Conservation (phyloP, 1,284 basidiomycete species). For the Tilletiopsis washingtonensis region DNA sequence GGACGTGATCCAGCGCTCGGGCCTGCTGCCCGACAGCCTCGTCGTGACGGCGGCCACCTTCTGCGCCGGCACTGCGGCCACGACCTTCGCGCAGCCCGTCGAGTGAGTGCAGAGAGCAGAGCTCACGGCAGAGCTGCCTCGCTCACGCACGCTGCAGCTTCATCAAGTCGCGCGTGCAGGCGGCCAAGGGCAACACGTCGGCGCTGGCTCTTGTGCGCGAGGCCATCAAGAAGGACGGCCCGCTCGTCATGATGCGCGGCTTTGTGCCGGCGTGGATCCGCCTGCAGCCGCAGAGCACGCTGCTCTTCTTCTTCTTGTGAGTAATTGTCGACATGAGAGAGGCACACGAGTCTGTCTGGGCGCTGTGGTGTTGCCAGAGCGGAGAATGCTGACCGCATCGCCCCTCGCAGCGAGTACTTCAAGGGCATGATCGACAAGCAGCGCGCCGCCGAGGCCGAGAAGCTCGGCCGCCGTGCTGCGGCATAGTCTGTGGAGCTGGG, state of each 20-base stretch:
- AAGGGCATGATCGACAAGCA: slow-evolving; percentile 8
- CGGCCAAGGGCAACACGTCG: slow-evolving; percentile 2
- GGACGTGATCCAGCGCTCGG: background rate
- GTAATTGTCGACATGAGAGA: background rate
- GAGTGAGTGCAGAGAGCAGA: too few species aligned
- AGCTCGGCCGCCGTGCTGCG: background rate
- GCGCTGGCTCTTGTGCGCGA: slow-evolving; percentile 10
- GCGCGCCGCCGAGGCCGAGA: background rate
- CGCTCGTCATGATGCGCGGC: slow-evolving; percentile 51
- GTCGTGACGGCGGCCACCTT: slow-evolving; percentile 49
- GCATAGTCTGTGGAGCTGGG: too few species aligned
- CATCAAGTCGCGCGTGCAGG: slow-evolving; percentile 49
- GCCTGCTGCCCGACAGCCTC: slow-evolving; percentile 14
- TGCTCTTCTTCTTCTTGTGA: slow-evolving; percentile 11
- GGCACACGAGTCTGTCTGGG: too few species aligned
- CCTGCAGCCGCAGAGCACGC: slow-evolving; percentile 14
- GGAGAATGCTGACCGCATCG: background rate
- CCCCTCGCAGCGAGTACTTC: slow-evolving; percentile 1
- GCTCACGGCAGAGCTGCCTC: too few species aligned
- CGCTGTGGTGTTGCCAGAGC: background rate
- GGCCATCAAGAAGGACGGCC: slow-evolving; percentile 40
- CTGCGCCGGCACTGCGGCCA: slow-evolving; percentile 51
- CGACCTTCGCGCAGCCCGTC: slow-evolving; percentile 25
- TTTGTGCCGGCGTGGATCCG: slow-evolving; percentile 52
- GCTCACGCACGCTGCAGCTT: background rate